Evolutionary conservation across 306 rosid genomes (phyloP).

Genomic region (Ormosia emarginata): DNA sequence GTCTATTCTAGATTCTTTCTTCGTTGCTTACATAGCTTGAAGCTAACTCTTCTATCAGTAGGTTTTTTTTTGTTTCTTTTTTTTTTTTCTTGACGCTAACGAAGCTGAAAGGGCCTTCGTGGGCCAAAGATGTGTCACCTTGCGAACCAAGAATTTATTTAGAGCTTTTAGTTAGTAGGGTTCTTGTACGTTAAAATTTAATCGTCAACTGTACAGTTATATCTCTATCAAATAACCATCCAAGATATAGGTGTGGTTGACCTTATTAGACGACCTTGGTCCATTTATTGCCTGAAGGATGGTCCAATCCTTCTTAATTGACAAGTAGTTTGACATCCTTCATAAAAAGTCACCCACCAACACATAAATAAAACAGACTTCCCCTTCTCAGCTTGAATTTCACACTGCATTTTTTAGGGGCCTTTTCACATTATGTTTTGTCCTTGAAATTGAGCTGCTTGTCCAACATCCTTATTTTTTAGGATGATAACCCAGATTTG

Average conservation of each 20-base stretch:
- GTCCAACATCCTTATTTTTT: background rate
- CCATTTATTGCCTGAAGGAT: background rate
- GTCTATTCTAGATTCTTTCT: background rate
- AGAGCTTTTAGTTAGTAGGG: constrained; percentile 13
- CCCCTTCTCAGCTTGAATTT: background rate
- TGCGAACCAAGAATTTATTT: background rate
- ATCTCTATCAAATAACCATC: constrained; percentile 13
- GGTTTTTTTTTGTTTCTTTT: background rate
- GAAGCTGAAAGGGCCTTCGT: constrained; percentile 10
- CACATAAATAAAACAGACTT: background rate
- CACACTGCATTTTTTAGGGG: background rate
- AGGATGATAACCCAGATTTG: background rate
- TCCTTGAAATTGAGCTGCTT: background rate
- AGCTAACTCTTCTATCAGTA: background rate
- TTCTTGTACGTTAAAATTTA: constrained; percentile 6
- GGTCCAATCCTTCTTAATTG: constrained; percentile 15
- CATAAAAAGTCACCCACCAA: background rate
- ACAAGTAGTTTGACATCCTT: background rate
- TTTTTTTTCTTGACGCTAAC: background rate
- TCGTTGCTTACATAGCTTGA: background rate
- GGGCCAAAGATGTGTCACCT: constrained; percentile 20
- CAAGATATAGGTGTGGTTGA: constrained; percentile 5
- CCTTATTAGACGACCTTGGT: constrained; percentile 15
- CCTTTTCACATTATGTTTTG: background rate
- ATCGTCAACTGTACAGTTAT: background rate